A percentile compares a stretch with the other conserved stretches of the same genome.
phyloP scores from a whole-genome alignment of 2,329 filamentous ascomycete species.

The Intubia oerlemansii region DNA sequence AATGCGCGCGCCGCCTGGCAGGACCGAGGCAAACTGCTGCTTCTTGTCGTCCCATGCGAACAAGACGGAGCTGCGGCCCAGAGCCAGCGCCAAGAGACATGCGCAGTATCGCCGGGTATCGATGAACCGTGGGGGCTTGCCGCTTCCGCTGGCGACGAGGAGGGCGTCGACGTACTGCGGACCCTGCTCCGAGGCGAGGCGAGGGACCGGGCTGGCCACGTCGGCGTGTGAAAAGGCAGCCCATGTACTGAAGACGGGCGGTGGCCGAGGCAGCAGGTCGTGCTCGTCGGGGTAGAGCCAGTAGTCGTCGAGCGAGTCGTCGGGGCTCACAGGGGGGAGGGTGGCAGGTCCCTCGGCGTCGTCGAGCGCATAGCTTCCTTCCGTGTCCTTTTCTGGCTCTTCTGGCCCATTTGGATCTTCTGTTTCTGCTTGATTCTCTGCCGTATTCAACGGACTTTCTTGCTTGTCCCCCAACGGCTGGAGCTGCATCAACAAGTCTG shows the following conservation, averaged over 20 bases:
- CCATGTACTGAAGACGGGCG: constrained; percentile 41
- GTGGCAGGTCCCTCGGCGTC: too few relatives aligned
- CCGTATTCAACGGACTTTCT: too few relatives aligned
- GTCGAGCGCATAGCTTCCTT: too few relatives aligned
- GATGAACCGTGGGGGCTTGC: constrained; percentile 20
- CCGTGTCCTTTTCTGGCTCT: too few relatives aligned
- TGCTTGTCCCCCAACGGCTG: too few relatives aligned
- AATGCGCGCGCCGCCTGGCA: constrained; percentile 28
- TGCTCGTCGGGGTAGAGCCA: constrained; percentile 25
- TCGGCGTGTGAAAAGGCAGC: constrained; percentile 34
- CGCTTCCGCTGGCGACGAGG: constrained; percentile 14
- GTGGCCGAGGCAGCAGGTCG: constrained; percentile 7
- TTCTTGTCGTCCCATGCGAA: constrained; percentile 38
- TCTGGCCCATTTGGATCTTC: too few relatives aligned
- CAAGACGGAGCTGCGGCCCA: constrained; percentile 52
- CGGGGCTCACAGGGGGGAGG: too few relatives aligned
- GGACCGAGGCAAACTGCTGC: constrained; percentile 27
- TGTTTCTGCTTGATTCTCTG: too few relatives aligned
- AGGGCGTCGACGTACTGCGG: constrained; percentile 43
- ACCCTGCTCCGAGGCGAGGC: constrained; percentile 49
- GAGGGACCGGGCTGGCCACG: constrained; percentile 16
- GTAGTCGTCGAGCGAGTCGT: constrained; percentile 15
- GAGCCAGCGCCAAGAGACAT: constrained; percentile 41
- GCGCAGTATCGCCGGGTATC: constrained; percentile 26
- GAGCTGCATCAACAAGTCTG: constrained; percentile 10